Conservation (phyloP, 1,139 yeast species). For the Saccharomyces hybrid region DNA sequence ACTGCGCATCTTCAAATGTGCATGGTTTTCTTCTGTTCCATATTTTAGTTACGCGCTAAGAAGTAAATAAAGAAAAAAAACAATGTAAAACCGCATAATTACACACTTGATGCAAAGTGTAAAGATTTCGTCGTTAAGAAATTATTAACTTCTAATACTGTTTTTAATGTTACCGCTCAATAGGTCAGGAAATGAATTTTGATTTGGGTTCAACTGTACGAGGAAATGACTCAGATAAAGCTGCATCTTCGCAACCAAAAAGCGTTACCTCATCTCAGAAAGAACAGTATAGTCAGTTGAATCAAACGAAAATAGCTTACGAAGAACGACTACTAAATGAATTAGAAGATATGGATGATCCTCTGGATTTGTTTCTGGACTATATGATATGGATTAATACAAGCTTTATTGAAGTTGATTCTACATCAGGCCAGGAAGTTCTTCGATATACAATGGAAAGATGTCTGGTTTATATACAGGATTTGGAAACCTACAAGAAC, state of each 20-base stretch:
- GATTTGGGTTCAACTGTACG: background rate
- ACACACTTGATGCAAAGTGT: background rate
- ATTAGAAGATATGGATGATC: slow-evolving; percentile 67
- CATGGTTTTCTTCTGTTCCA: background rate
- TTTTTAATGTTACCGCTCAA: background rate
- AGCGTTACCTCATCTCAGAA: background rate
- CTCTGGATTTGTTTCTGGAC: slow-evolving; percentile 61
- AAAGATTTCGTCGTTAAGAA: background rate
- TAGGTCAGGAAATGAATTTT: background rate
- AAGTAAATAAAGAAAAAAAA: background rate
- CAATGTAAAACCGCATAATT: background rate
- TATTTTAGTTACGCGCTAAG: background rate
- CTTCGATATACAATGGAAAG: slow-evolving; percentile 53
- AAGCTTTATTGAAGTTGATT: slow-evolving; percentile 66
- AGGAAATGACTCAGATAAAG: background rate
- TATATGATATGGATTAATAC: slow-evolving; percentile 70
- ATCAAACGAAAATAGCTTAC: slow-evolving; percentile 30
- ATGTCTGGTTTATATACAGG: slow-evolving; percentile 64
- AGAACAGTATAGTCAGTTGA: background rate
- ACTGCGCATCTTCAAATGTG: background rate
- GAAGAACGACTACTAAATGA: slow-evolving; percentile 36
- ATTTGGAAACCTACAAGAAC: slow-evolving; percentile 58
- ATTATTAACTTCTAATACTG: background rate
- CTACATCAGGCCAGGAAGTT: slow-evolving; percentile 58
- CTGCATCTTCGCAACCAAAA: background rate